phyloP scores from a whole-genome alignment of 2,329 filamentous ascomycete genomes.

The Hortaea werneckii region DNA sequence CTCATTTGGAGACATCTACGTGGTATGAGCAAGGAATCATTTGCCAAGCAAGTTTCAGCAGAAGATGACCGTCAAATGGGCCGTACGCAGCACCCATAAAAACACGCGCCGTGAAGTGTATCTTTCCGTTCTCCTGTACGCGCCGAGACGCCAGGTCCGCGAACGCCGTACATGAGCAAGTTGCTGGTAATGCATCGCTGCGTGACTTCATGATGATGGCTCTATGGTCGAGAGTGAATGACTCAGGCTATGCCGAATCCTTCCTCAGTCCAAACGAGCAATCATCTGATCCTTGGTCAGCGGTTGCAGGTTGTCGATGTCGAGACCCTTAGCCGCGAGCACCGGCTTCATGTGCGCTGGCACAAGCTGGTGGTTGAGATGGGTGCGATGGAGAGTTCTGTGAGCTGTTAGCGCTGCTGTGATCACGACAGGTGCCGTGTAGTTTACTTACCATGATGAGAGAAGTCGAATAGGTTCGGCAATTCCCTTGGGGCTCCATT shows the following conservation, averaged over 20 bases:
- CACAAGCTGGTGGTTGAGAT: conserved; percentile 79
- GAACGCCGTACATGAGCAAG: conserved; percentile 16
- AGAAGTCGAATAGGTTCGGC: conserved; percentile 85
- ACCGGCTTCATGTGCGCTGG: conserved; percentile 69
- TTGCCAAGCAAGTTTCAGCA: not conserved
- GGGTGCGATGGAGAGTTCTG: conserved; percentile 84
- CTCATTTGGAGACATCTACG: conserved; percentile 1
- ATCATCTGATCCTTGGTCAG: conserved; percentile 94
- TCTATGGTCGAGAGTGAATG: not conserved
- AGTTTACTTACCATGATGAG: conserved; percentile 65
- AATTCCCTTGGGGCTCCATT: conserved; percentile 71
- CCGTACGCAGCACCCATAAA: not conserved
- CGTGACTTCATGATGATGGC: conserved; percentile 29
- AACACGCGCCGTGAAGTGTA: not conserved
- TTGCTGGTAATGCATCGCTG: conserved; percentile 21
- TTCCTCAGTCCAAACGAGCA: conserved; percentile 74
- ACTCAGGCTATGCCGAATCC: not conserved
- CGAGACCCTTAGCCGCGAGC: conserved; percentile 64
- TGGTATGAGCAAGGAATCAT: not conserved
- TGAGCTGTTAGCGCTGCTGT: conserved; percentile 28
- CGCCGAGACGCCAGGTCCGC: conserved; percentile 19
- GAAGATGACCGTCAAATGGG: not conserved
- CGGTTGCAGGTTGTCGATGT: conserved; percentile 88
- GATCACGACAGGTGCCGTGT: no score
- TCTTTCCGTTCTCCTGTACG: conserved; percentile 1